Percentiles rank a stretch among this genome's conserved stretches.
These are phyloP conservation scores for Diaporthe sp. DNA, from an alignment of 2,329 filamentous ascomycete genomes.

Conservation along the genomic window DNA sequence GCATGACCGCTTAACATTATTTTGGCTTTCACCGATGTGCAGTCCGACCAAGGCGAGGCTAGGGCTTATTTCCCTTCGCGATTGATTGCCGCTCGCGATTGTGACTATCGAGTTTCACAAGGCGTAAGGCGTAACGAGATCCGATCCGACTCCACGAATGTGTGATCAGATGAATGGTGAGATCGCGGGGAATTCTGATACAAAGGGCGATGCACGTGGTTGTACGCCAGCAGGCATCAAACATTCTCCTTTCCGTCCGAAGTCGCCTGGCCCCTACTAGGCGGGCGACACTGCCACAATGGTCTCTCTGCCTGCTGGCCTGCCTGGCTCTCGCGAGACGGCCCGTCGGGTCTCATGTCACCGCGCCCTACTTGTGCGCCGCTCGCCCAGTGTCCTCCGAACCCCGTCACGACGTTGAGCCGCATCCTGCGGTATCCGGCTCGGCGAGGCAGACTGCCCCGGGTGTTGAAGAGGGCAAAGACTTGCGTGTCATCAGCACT, in stretches of 20 bases:
- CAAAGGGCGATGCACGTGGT: constrained; percentile 10
- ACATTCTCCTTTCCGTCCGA: neutral
- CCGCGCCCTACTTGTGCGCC: neutral
- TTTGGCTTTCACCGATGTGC: neutral
- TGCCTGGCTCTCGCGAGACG: constrained; percentile 1
- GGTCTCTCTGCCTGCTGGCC: neutral
- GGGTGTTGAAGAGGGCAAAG: neutral
- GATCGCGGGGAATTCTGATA: constrained; percentile 6
- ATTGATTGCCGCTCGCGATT: constrained; percentile 13
- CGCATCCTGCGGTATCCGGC: neutral
- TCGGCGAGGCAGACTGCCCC: constrained; percentile 2
- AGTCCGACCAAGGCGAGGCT: neutral
- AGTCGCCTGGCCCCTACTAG: neutral
- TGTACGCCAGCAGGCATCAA: constrained; percentile 7
- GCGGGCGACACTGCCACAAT: constrained; percentile 3
- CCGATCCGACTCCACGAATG: constrained; percentile 14
- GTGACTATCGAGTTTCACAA: constrained; percentile 23
- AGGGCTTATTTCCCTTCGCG: neutral
- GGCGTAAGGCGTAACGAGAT: constrained; percentile 11
- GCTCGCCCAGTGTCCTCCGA: neutral
- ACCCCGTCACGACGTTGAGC: neutral
- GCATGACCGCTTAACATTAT: neutral
- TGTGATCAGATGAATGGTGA: neutral
- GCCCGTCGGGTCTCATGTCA: neutral
- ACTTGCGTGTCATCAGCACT: constrained; percentile 14